phyloP scores from a whole-genome alignment of 768 basidiomycete genomes.

The button mushroom (Agaricus bisporus) region DNA sequence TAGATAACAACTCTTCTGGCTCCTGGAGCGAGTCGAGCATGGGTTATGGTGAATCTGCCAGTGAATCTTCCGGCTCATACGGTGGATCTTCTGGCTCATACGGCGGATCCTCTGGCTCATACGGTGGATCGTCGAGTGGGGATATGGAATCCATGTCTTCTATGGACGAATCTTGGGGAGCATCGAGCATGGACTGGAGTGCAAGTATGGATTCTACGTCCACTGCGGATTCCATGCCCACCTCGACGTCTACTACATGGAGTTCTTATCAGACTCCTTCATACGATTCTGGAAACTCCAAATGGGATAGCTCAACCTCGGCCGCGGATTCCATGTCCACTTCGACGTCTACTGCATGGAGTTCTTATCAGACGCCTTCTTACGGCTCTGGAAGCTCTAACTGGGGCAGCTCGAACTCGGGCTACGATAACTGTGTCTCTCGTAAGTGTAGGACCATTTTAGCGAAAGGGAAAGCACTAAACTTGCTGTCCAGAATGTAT shows the following conservation, averaged over 20 bases:
- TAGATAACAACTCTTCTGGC: not conserved
- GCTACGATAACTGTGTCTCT: slow-evolving; percentile 65
- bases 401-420: slow-evolving; percentile 47
- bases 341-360: slow-evolving; percentile 15
- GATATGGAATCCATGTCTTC: not conserved
- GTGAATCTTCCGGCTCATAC: too few species aligned
- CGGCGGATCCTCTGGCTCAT: too few species aligned
- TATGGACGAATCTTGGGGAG: too few species aligned
- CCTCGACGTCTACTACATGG: slow-evolving; percentile 16
- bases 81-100: too few species aligned
- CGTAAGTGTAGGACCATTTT: slow-evolving; percentile 35
- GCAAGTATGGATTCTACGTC: not conserved
- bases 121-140: not conserved
- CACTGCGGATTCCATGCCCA: not conserved
- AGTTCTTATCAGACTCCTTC: slow-evolving; percentile 23
- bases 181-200: slow-evolving; percentile 1
- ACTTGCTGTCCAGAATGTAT: slow-evolving; percentile 47
- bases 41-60: not conserved
- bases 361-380: slow-evolving; percentile 23
- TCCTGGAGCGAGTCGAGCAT: not conserved
- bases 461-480: not conserved
- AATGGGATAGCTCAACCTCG: slow-evolving; percentile 46
- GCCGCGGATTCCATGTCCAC: slow-evolving; percentile 14
- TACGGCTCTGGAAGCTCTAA: slow-evolving; percentile 61
- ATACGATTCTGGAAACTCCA: slow-evolving; percentile 59